Percentiles rank a stretch among this genome's conserved stretches.
Evolutionary conservation across 148 eudicot species (phyloP).

Genomic region (Agrostemma githago): DNA sequence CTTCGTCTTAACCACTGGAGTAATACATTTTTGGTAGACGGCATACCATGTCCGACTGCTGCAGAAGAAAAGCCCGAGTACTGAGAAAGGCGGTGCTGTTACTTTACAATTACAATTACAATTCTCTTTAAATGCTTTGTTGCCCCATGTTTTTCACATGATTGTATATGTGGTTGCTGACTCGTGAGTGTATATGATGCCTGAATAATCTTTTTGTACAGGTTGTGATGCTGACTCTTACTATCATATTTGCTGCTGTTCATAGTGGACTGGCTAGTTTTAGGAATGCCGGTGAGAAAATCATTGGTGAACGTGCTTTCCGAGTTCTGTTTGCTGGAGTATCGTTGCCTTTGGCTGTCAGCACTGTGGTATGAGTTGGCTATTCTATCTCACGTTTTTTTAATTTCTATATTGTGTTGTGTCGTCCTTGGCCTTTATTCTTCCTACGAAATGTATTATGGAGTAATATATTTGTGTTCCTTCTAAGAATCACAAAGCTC

Average conservation of each 20-base stretch:
- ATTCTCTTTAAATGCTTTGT: neutral
- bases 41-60: too few relatives aligned
- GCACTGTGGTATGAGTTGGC: slow-evolving; percentile 72
- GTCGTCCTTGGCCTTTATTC: neutral
- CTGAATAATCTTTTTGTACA: slow-evolving; percentile 35
- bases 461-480: neutral
- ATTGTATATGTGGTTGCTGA: neutral
- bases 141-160: too few relatives aligned
- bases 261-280: slow-evolving; percentile 97
- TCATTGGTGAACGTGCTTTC: slow-evolving; percentile 89
- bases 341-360: slow-evolving; percentile 90
- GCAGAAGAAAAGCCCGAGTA: too few relatives aligned
- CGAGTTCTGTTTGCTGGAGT: slow-evolving; percentile 91
- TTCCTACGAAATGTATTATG: neutral
- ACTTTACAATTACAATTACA: too few relatives aligned
- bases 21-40: too few relatives aligned
- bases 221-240: slow-evolving; percentile 78
- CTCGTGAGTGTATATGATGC: slow-evolving; percentile 6
- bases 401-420: neutral
- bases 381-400: neutral
- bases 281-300: slow-evolving; percentile 76
- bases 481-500: neutral
- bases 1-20: too few relatives aligned
- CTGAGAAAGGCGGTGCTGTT: too few relatives aligned
- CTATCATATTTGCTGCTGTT: slow-evolving; percentile 68